Evolutionary conservation across 2,329 filamentous ascomycete species (phyloP).

Genomic region (Mycogone perniciosa): DNA sequence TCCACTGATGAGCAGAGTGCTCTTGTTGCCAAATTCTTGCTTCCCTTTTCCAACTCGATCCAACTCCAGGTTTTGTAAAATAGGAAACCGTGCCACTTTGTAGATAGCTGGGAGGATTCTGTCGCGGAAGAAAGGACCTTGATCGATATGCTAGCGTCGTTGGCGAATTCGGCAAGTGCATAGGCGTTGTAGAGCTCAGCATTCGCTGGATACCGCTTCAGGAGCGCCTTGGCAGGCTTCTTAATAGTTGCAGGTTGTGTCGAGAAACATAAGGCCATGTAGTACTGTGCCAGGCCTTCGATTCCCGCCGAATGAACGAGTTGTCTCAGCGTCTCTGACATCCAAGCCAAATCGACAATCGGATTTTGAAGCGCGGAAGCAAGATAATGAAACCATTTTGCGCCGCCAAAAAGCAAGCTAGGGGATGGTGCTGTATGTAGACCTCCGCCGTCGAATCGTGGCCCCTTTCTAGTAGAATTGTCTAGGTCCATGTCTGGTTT

Average conservation of each 20-base stretch:
- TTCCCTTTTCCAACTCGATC: constrained; percentile 48
- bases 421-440: constrained; percentile 30
- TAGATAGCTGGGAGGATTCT: constrained; percentile 21
- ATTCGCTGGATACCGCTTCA: constrained; percentile 62
- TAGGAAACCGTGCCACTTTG: constrained; percentile 22
- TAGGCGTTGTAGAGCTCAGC: constrained; percentile 72
- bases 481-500: constrained; percentile 15
- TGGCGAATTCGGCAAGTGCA: constrained; percentile 61
- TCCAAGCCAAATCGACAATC: constrained; percentile 38
- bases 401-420: constrained; percentile 48
- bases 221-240: constrained; percentile 64
- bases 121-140: constrained; percentile 64
- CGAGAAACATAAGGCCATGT: constrained; percentile 58
- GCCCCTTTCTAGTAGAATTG: constrained; percentile 19
- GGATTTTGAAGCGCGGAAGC: constrained; percentile 18
- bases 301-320: constrained; percentile 42
- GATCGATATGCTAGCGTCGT: constrained; percentile 48
- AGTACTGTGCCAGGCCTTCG: constrained; percentile 55
- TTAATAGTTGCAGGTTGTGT: constrained; percentile 51
- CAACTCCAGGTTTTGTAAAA: constrained; percentile 61
- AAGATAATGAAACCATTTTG: constrained; percentile 40
- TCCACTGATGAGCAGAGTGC: constrained; percentile 37
- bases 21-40: constrained; percentile 28
- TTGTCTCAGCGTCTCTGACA: constrained; percentile 49
- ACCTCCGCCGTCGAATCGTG: constrained; percentile 26